These are phyloP conservation scores for Chlorella ohadii DNA, from an alignment of 139 green algal species.

Conservation along the genomic window DNA sequence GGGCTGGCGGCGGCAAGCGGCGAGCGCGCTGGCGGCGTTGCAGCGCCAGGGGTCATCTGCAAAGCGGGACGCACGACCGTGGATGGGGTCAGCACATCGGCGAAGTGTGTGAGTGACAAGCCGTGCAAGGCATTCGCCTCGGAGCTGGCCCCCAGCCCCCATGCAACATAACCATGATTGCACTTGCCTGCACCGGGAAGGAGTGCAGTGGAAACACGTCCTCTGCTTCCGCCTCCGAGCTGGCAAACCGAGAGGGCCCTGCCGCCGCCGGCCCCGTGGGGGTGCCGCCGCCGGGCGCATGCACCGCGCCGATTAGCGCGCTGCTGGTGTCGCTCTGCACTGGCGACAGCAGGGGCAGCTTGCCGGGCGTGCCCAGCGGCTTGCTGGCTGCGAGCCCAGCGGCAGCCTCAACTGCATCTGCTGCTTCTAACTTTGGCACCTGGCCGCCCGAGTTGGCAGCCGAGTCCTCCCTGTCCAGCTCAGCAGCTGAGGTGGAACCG, in stretches of 20 bases:
- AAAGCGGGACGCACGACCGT: no score
- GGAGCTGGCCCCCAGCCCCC: no score
- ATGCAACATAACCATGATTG: neutral
- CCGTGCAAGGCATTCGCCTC: no score
- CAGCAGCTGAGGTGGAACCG: neutral
- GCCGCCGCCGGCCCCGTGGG: no score
- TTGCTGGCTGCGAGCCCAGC: neutral
- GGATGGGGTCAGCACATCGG: no score
- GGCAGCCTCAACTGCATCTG: neutral
- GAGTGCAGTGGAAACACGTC: neutral
- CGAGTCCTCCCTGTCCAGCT: neutral
- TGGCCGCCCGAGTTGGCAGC: neutral
- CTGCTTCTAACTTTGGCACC: neutral
- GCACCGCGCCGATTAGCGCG: conserved; percentile 1
- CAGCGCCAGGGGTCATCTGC: neutral
- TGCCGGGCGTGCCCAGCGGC: no score
- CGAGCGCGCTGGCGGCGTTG: neutral
- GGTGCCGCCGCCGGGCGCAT: neutral
- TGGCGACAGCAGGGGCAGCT: conserved; percentile 29
- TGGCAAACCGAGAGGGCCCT: no score
- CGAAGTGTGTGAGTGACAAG: no score
- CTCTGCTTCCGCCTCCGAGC: no score
- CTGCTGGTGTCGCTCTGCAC: conserved; percentile 21
- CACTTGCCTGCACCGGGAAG: neutral
- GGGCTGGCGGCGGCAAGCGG: neutral